phyloP scores from a whole-genome alignment of 345 rosid species.

The Brassica incana region DNA sequence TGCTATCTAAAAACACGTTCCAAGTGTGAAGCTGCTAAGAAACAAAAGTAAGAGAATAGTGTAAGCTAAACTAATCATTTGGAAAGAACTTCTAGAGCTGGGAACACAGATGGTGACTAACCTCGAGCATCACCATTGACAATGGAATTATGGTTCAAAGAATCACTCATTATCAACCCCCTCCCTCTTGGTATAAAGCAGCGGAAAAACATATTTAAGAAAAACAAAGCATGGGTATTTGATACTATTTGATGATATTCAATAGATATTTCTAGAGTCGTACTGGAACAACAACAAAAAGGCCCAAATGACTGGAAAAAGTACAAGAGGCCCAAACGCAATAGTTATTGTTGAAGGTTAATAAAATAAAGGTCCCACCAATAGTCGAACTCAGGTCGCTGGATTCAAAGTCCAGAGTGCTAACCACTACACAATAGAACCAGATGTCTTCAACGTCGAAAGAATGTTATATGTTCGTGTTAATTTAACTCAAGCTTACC shows the following conservation, averaged over 20 bases:
- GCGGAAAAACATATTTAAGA: not conserved
- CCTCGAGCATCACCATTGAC: conserved; percentile 98
- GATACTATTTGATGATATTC: not conserved
- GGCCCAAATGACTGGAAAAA: not conserved
- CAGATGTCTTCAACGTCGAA: not conserved
- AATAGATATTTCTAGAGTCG: conserved; percentile 37
- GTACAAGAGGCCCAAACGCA: not conserved
- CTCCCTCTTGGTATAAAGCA: conserved; percentile 52
- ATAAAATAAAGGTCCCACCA: conserved; percentile 66
- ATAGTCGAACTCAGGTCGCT: conserved; percentile 98
- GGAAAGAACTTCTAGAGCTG: not conserved
- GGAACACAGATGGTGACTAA: conserved; percentile 72
- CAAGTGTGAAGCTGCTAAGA: conserved; percentile 80
- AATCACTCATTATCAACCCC: conserved; percentile 79
- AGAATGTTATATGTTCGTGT: not conserved
- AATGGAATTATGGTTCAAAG: conserved; percentile 86
- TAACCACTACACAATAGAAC: conserved; percentile 99
- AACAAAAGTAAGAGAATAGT: conserved; percentile 19
- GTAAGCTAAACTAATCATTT: not conserved
- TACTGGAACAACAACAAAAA: conserved; percentile 53
- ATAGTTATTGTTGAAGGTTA: not conserved
- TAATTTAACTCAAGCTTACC: not conserved
- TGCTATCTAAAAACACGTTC: conserved; percentile 35
- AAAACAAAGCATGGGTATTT: not conserved
- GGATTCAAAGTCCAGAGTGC: conserved; percentile 99